Percentiles rank a stretch among this genome's conserved stretches.
Evolutionary conservation across 2,329 filamentous ascomycete genomes (phyloP).

Genomic region (Xylariaceae sp.): DNA sequence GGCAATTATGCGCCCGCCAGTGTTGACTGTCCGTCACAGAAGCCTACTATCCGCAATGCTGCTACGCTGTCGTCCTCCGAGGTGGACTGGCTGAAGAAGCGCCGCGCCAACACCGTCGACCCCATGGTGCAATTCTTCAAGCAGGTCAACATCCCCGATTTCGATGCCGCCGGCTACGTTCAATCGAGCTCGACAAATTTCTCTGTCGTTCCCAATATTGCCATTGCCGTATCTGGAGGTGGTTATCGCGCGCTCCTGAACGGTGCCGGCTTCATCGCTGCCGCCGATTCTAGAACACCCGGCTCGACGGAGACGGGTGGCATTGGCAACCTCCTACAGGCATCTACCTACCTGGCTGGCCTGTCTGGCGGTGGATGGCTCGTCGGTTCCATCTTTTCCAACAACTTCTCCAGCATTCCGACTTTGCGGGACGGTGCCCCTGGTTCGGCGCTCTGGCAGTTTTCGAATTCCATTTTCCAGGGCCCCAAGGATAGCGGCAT

Average conservation of each 20-base stretch:
- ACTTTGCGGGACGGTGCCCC: conserved; percentile 29
- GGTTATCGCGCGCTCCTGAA: conserved; percentile 68
- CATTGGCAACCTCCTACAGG: conserved; percentile 62
- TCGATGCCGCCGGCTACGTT: conserved; percentile 60
- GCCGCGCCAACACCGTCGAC: conserved; percentile 66
- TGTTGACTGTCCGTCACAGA: conserved; percentile 63
- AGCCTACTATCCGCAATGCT: conserved; percentile 63
- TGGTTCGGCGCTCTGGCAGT: conserved; percentile 33
- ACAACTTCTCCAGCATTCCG: conserved; percentile 66
- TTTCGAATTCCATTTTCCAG: conserved; percentile 34
- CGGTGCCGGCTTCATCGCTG: conserved; percentile 62
- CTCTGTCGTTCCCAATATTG: conserved; percentile 45
- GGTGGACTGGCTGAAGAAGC: conserved; percentile 63
- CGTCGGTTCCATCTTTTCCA: conserved; percentile 65
- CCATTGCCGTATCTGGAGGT: conserved; percentile 63
- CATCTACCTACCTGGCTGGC: conserved; percentile 65
- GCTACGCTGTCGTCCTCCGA: conserved; percentile 61
- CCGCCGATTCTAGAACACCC: conserved; percentile 59
- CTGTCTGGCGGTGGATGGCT: conserved; percentile 73
- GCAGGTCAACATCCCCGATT: conserved; percentile 67
- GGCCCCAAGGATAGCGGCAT: conserved; percentile 30
- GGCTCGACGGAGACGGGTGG: conserved; percentile 56
- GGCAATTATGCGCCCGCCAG: conserved; percentile 66
- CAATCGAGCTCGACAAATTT: conserved; percentile 60
- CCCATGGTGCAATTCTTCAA: conserved; percentile 69